Evolutionary conservation across 176 grass and related monocot genomes (phyloP).

Genomic region (Cymbopogon citratus): DNA sequence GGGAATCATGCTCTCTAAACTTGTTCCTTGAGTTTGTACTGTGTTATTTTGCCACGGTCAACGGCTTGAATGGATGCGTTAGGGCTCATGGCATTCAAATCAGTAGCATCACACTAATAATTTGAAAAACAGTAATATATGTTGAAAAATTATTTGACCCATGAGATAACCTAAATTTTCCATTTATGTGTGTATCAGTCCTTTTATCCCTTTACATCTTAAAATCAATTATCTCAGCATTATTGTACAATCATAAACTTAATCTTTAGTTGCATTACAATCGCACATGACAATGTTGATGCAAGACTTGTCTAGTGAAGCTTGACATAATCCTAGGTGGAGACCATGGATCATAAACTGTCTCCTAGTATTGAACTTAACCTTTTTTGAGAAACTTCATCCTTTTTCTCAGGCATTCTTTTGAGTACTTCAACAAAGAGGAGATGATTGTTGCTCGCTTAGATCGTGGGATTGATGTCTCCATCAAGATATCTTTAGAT

Average conservation of each 20-base stretch:
- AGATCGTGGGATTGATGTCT: conserved; percentile 73
- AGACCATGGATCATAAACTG: background rate
- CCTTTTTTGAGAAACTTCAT: background rate
- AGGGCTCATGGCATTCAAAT: background rate
- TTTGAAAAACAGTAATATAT: background rate
- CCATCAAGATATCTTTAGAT: conserved; percentile 59
- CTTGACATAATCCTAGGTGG: background rate
- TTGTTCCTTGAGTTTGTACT: background rate
- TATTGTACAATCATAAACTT: background rate
- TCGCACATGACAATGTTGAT: background rate
- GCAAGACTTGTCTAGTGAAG: background rate
- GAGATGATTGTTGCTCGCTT: conserved; percentile 62
- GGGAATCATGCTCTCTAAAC: background rate
- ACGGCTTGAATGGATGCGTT: background rate
- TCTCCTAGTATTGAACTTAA: background rate
- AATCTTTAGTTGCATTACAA: background rate
- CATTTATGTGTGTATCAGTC: background rate
- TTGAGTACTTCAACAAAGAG: conserved; percentile 72
- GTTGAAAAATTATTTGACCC: background rate
- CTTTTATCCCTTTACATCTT: background rate
- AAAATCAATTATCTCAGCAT: background rate
- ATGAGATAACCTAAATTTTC: background rate
- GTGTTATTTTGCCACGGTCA: background rate
- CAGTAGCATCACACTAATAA: background rate
- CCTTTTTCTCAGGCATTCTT: conserved; percentile 65